Base-by-base conservation (phyloP, 257 asterid genomes). In the Nicotiana knightiana region DNA sequence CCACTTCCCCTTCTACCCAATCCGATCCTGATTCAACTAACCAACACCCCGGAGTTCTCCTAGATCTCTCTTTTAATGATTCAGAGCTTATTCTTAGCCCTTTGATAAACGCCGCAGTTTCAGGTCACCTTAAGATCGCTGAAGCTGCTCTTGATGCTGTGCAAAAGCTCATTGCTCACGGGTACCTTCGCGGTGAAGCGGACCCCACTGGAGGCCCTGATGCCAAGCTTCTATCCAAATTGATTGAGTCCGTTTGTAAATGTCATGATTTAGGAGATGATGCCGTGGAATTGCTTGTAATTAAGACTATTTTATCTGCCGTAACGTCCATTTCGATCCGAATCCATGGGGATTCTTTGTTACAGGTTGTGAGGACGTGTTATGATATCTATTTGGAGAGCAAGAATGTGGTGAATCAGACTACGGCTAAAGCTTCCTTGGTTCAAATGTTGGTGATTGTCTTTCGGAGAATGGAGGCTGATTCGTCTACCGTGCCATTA, bases 381-480 rank as follows among this genome's bases (percentile, higher is more conserved):
- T 96, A 96, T 53, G 97, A 93, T 87, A 90, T 94, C 43, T 94
- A 94, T 82, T 81, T 96, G 84, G 92, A 82, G 82, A 96, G 99
- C 86, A 94, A 94, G 88, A 96, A 93, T 85, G 87, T 90, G 82
- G 99, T 96, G 90, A 94, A 94, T 87, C 98, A 94, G 90, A 93
- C 97, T 2, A 94, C 99, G 1, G 96, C 98, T 7, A 96, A 93
- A 90, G 99, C 99, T 30, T 94, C 99, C 18, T 81, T 96, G 93
- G 91, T 93, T 83, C 99, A 94, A 86, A 96, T 96, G 98, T 87
- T 96, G 82, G 98, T 96, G 51, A 96, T 96, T 84, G 98, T 96
- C 79, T 96, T 96, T 75, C 83, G 99, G 84, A 90, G 99, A 85
- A 96, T 96, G 99, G 99, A 96, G 94, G 99, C 98, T 4, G 98